Conservation (phyloP, 1,284 basidiomycete genomes). For the Sporisorium iseilematis-ciliati region DNA sequence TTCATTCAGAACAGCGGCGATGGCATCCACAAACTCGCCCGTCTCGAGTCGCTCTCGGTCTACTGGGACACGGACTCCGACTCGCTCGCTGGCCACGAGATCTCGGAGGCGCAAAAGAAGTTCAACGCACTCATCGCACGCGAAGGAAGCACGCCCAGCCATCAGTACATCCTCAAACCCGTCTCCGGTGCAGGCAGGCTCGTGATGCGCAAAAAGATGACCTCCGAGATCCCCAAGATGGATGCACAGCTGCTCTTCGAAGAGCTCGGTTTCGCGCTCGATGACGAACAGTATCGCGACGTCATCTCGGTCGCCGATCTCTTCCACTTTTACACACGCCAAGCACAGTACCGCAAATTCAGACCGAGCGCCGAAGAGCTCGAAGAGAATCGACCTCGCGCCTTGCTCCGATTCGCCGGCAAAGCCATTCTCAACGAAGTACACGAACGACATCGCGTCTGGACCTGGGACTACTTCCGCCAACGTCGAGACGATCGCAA, state of each 20-base stretch:
- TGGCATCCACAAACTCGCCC: constrained; percentile 92
- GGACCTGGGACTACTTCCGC: constrained; percentile 93
- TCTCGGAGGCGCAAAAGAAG: constrained; percentile 79
- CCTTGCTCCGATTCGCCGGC: constrained; percentile 84
- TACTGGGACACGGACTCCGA: constrained; percentile 96
- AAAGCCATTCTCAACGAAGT: constrained; percentile 87
- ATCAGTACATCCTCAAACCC: constrained; percentile 96
- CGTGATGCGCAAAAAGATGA: constrained; percentile 80
- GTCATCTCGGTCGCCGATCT: constrained; percentile 93
- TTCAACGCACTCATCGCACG: constrained; percentile 78
- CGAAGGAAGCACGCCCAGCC: constrained; percentile 70
- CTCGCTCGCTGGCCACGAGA: constrained; percentile 78
- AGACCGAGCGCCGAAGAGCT: constrained; percentile 78
- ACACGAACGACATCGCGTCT: constrained; percentile 83
- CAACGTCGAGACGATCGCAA: constrained; percentile 88
- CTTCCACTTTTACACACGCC: constrained; percentile 94
- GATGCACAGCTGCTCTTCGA: constrained; percentile 92
- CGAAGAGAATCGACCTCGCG: constrained; percentile 77
- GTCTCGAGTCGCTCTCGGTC: constrained; percentile 85
- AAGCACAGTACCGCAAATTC: constrained; percentile 78
- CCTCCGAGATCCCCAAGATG: constrained; percentile 79
- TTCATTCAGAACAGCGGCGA: constrained; percentile 92
- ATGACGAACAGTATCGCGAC: constrained; percentile 95
- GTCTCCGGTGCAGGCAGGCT: constrained; percentile 94
- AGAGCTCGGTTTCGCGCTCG: constrained; percentile 91